Base-by-base conservation (phyloP, 2,329 filamentous ascomycete species). In the Plenodomus lindquistii region DNA sequence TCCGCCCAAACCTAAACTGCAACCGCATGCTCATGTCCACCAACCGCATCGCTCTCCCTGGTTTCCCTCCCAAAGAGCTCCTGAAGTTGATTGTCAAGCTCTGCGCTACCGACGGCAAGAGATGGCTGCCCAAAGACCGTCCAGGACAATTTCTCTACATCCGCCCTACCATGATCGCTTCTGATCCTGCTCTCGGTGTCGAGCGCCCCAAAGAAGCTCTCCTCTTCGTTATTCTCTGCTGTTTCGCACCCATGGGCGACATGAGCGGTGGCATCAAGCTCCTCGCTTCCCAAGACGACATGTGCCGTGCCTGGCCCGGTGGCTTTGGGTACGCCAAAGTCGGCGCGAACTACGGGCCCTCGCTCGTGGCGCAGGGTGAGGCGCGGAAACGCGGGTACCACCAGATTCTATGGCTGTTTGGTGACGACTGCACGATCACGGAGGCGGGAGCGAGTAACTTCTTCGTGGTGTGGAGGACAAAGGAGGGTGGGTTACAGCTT, bases 341-440 rank as follows among this genome's bases (percentile, higher is more conserved):
- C 27, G 92, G 92, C 45, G 92, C 92, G 52, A 97, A 96, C 79
- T 97, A 96, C 72, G 92, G 92, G 0, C 92, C 92, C 16, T 86
- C 84, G 17, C 80, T 97, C 44, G 79, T 90, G 44, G 89, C 90
- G 3, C 91, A 91, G 40, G 81, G 81, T 16, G 88, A 92, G 71
- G 92, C 92, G 2, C 78, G 85, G 46, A 77, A 76, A 10, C 76
- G 82, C 35, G 92, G 93, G 0, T 97, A 85, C 74, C 84, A 93
- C 67, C 93, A 97, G 79, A 87, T 97, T 46, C 81, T 97, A n/a
- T 97, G 92, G 92, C 81, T 97, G 42, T 94, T 96, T 65, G 91
- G 91, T 1, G 73, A 83, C 35, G 81, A 93, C 60, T 83, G 83
- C 43, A 83, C 84, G 67, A 91, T 95, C 55, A 97, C 92, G 2